Base-by-base conservation (phyloP, 140 eudicot genomes). In the Oenanthe javanica region DNA sequence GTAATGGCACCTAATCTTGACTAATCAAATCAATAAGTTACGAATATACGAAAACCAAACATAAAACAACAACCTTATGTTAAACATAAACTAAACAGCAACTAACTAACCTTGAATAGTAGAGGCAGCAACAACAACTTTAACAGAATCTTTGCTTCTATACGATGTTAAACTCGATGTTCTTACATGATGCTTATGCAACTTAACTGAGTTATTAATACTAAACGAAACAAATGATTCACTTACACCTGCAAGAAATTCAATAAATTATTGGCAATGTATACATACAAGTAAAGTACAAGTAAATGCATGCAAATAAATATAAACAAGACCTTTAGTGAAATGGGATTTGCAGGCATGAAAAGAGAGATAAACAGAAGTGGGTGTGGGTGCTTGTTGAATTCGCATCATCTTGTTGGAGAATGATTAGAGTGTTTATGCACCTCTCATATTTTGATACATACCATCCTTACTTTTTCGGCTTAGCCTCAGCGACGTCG, bases 341-440 rank as follows among this genome's bases (percentile, higher is more conserved):
- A 82, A 55, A 79, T 80, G 85, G 23, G 81, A 77, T 27, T 80
- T 84, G 21, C 87, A 89, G 89, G 70, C 74, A 72, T 87, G 89
- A 79, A 89, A 87, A 6, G 87, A 75, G 77, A 81, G 85, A 48
- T 84, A 54, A 8, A 80, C 75, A 40, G 89, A 87, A 74, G n/a
- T n/a, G n/a, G n/a, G n/a, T n/a, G 86, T 85, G 31, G 96, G 87
- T 76, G 89, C 89, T 61, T 86, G 87, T 83, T 89, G 88, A 57
- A 86, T 79, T 78, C 85, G 85, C 96, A 91, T 91, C 77, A 72
- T 71, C 52, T 4, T 49, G 43, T 11, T 0, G 74, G 67, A 66
- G 55, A 79, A 23, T 61, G 79, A 82, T 64, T 69, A 79, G 79
- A 73, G 80, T 75, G 76, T 72, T 57, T 81, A 81, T 84, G 83